Evolutionary conservation across 345 rosid genomes (phyloP), one percentile per base, ranked within the genome.

Genomic region (Balakata baccata): DNA sequence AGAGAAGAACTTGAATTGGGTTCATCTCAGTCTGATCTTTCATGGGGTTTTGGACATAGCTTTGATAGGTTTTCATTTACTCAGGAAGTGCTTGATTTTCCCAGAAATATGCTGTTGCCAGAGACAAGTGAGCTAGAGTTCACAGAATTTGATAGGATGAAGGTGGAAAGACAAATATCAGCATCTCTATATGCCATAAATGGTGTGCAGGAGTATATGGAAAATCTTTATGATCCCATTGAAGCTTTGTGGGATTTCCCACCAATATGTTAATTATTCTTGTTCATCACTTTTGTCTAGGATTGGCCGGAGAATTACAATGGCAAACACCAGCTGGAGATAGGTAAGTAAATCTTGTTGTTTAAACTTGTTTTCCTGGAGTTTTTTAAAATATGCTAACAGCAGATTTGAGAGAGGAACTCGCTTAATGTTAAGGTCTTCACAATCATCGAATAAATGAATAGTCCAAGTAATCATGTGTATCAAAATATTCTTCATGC

Each of bases 211-310:
- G 92, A 88, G 85, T 86, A 75, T 20, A 84, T 88, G 79, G 87
- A 87, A 18, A 75, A 83, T 20, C 66, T 81, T 67, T 72, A 83
- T 72, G 92, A 88, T 80, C 77, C 88, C 52, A 50, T 41, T 66
- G 89, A 90, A 67, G 80, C 86, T 57, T 63, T 90, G 5, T 90
- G 95, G 95, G 95, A 90, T 82, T 89, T 90, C 63, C 89, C 95
- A 23, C 88, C 90, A 11, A 68, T 85, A 34, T 86, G 84, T 60
- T 89, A 85, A 50, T 66, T 76, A 45, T 68, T 66, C 20, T 64
- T 4, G 3, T 73, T 20, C 14, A 20, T 34, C 50, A 23, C 77
- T 18, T 45, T 41, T 39, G 23, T 16, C 57, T n/a, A 37, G 37
- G n/a, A 34, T 29, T 34, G 76, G 18, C 18, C 46, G 47, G 23